A percentile compares a stretch with the other conserved stretches of the same genome.
These are phyloP conservation scores for Paramecium sonneborni DNA, from an alignment of 73 alveolate species.

Conservation along the genomic window DNA sequence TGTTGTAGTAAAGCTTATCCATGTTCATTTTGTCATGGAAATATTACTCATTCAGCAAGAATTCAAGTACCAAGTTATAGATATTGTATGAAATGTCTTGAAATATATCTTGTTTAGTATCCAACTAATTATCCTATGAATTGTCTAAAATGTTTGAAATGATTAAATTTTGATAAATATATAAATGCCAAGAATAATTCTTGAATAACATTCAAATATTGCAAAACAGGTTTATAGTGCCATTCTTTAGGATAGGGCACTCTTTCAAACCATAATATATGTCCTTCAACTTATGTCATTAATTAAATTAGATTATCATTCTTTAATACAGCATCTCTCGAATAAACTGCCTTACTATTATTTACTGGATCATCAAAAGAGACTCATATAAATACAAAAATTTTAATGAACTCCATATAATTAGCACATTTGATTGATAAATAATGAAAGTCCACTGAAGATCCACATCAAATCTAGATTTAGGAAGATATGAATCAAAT, in stretches of 20 bases:
- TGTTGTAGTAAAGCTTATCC: constrained; percentile 63
- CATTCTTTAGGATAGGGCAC: constrained; percentile 52
- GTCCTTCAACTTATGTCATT: constrained; percentile 57
- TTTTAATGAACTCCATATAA: neutral
- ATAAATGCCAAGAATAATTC: neutral
- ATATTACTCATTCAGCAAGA: neutral
- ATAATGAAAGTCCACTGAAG: constrained; percentile 26
- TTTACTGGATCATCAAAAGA: constrained; percentile 47
- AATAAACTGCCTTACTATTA: neutral
- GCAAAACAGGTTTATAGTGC: constrained; percentile 59
- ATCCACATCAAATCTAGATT: constrained; percentile 10
- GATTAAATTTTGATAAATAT: neutral
- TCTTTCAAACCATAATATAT: constrained; percentile 65
- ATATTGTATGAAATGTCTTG: constrained; percentile 57
- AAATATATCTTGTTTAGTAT: constrained; percentile 40
- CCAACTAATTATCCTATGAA: neutral
- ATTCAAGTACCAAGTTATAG: constrained; percentile 54
- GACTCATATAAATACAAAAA: neutral
- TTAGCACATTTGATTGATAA: neutral
- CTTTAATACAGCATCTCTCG: constrained; percentile 7
- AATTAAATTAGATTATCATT: constrained; percentile 7
- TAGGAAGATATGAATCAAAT: constrained; percentile 3
- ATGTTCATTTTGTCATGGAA: constrained; percentile 55
- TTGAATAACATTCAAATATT: constrained; percentile 16
- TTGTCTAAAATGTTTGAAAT: neutral